These are phyloP conservation scores for Aspergillus luchuensis DNA, from an alignment of 2,329 filamentous ascomycete genomes.

Conservation along the genomic window DNA sequence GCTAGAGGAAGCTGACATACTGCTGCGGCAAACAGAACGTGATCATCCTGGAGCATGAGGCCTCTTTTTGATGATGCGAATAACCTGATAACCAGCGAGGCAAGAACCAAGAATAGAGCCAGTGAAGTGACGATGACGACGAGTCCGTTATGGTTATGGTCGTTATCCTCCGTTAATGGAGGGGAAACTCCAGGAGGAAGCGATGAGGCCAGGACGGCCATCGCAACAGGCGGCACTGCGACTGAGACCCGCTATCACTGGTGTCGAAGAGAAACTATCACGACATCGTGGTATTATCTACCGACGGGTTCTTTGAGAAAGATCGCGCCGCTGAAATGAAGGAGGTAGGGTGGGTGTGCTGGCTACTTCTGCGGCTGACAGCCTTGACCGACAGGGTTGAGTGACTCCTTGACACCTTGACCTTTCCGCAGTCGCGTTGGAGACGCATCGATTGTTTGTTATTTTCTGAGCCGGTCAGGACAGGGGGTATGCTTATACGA, in stretches of 20 bases:
- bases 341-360: neutral
- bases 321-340: neutral
- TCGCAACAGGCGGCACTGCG: neutral
- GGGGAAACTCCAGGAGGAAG: constrained; percentile 28
- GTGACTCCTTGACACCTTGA: neutral
- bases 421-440: neutral
- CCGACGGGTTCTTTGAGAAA: neutral
- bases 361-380: neutral
- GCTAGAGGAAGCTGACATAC: constrained; percentile 19
- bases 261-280: neutral
- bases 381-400: neutral
- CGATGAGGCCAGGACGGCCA: constrained; percentile 1
- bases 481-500: neutral
- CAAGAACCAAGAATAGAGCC: constrained; percentile 41
- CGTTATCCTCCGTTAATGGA: constrained; percentile 40
- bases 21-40: constrained; percentile 35
- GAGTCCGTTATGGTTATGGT: constrained; percentile 44
- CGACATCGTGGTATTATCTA: neutral
- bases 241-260: neutral
- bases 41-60: constrained; percentile 38
- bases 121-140: constrained; percentile 45
- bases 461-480: neutral
- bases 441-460: neutral
- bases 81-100: constrained; percentile 43
- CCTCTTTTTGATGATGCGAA: constrained; percentile 41